A percentile compares a stretch with the other conserved stretches of the same genome.
phyloP scores from a whole-genome alignment of 257 asterid species.

The Jacaranda mimosifolia region DNA sequence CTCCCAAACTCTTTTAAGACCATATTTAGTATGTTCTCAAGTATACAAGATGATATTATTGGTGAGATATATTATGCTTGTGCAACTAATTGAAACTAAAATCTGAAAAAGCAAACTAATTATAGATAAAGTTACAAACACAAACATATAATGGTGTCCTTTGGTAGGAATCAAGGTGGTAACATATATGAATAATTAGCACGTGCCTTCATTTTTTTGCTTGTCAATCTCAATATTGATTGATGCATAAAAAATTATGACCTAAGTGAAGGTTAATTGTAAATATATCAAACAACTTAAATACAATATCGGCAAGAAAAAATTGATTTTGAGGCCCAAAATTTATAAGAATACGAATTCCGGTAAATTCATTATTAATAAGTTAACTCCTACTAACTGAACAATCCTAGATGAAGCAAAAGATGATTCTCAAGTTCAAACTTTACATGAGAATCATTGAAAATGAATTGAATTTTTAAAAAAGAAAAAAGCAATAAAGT shows the following conservation, averaged over 20 bases:
- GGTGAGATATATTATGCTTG: constrained; percentile 34
- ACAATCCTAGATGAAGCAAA: constrained; percentile 6
- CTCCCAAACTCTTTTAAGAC: constrained; percentile 98
- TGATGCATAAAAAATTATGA: not conserved
- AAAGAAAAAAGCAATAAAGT: not conserved
- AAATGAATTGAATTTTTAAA: not conserved
- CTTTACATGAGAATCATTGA: not conserved
- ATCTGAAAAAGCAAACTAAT: not conserved
- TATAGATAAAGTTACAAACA: not conserved
- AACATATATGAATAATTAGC: not conserved
- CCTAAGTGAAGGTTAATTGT: not conserved
- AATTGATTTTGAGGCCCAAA: constrained; percentile 3
- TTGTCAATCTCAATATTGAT: constrained; percentile 23
- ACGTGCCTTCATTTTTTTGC: constrained; percentile 2
- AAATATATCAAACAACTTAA: not conserved
- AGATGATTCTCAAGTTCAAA: not conserved
- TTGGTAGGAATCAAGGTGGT: not conserved
- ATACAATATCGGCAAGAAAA: not conserved
- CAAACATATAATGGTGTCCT: not conserved
- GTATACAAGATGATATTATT: constrained; percentile 59
- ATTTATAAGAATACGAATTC: constrained; percentile 6
- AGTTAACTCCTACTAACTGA: constrained; percentile 1
- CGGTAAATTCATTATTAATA: not conserved
- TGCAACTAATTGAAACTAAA: constrained; percentile 25
- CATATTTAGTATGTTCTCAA: constrained; percentile 95